Percentiles rank a stretch among this genome's conserved stretches.
These are phyloP conservation scores for Acorus gramineus DNA, from an alignment of 106 monocot genomes.

Conservation along the genomic window DNA sequence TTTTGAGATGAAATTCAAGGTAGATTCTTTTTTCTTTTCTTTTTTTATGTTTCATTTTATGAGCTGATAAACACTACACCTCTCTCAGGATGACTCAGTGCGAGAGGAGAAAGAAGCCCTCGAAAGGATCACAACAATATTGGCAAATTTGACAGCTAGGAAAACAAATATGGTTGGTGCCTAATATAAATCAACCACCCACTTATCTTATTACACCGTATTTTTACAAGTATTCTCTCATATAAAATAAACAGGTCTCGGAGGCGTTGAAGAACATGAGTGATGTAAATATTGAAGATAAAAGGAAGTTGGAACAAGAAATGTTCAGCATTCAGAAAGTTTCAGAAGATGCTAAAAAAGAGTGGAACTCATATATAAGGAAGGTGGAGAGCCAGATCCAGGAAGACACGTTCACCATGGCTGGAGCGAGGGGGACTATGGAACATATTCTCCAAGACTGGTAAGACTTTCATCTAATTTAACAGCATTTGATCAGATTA, in stretches of 20 bases:
- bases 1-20: slow-evolving; percentile 51
- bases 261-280: slow-evolving; percentile 21
- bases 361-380: slow-evolving; percentile 21
- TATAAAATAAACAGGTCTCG: slow-evolving; percentile 30
- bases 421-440: slow-evolving; percentile 16
- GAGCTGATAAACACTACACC: neutral
- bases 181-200: neutral
- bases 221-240: neutral
- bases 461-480: slow-evolving; percentile 9
- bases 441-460: slow-evolving; percentile 27
- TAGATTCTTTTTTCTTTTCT: slow-evolving; percentile 5
- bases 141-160: slow-evolving; percentile 20
- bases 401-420: slow-evolving; percentile 25
- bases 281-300: slow-evolving; percentile 9
- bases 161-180: slow-evolving; percentile 38
- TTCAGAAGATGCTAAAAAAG: slow-evolving; percentile 27
- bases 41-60: neutral
- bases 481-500: neutral
- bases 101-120: slow-evolving; percentile 46
- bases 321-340: slow-evolving; percentile 28
- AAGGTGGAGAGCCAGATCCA: slow-evolving; percentile 26
- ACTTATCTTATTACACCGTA: neutral
- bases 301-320: slow-evolving; percentile 21
- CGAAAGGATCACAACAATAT: slow-evolving; percentile 44
- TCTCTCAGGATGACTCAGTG: slow-evolving; percentile 36